Base-by-base conservation (phyloP, 768 basidiomycete genomes). In the Phaffia australis region DNA sequence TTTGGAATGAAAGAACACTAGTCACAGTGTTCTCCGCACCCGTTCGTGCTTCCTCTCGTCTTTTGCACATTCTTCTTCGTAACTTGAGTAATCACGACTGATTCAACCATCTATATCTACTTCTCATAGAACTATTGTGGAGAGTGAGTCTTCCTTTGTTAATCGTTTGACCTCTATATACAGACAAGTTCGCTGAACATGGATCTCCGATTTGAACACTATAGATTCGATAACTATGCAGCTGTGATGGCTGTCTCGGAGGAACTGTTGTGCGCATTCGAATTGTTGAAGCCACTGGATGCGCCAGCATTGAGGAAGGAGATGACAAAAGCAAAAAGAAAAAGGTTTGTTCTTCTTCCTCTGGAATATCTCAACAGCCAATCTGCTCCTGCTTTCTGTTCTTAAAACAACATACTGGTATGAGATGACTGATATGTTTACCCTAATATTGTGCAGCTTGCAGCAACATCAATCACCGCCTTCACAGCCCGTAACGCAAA, bases 11-110 rank as follows among this genome's bases (percentile, higher is more conserved):
- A 73, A 84, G 95, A 71, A 97, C 95, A 57, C 79, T 99, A 71
- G 95, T 99, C 62, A 99, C 95, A 0, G 92, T 99, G 64, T 99
- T 99, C 78, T 94, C 91, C 72, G 95, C 95, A 57, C 95, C 95
- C 25, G 92, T 94, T 71, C 78, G 88, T 81, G 49, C 25, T 59
- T n/a, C 19, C 27, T 21, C 23, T 16, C 23, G 62, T 32, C 56
- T 27, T 57, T 64, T 42, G 35, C 52, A 50, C 6, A 5, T 52
- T 25, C 35, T 49, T 15, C 5, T 63, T 30, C 8, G 16, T 21
- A 29, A 27, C 35, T 46, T 27, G 16, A 49, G 35, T 42, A 11
- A 11, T 42, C 11, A 11, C 11, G 35, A 42, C 35, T 42, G 35
- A 42, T 42, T 42, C 4, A 42, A 15, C 16, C 54, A 15, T 64